Conservation (phyloP, 371 early-diverging fungal genomes). For the Amoeboaphelidium occidentale region DNA sequence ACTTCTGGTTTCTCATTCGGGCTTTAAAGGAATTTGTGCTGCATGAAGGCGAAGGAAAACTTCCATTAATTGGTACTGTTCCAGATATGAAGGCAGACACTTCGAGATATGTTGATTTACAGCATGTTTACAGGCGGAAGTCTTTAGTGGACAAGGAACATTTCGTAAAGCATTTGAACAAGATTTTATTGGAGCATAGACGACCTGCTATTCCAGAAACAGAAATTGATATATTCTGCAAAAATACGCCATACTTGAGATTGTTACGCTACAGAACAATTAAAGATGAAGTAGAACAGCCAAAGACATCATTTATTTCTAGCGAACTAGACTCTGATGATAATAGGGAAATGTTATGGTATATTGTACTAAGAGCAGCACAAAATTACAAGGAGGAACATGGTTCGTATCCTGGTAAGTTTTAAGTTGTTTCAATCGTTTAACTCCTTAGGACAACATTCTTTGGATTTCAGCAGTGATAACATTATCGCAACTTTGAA, state of each 20-base stretch:
- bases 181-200: neutral
- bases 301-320: too few species aligned
- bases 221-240: constrained; percentile 55
- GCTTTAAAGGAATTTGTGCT: constrained; percentile 49
- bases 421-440: too few species aligned
- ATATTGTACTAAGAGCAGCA: too few species aligned
- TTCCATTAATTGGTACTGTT: constrained; percentile 61
- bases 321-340: too few species aligned
- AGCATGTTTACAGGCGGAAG: constrained; percentile 31
- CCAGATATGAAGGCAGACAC: constrained; percentile 95
- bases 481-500: constrained; percentile 71
- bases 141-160: neutral
- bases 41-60: constrained; percentile 37
- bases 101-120: constrained; percentile 45
- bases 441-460: too few species aligned
- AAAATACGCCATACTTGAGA: constrained; percentile 35
- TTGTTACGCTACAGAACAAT: too few species aligned
- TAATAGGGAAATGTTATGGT: too few species aligned
- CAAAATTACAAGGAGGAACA: too few species aligned
- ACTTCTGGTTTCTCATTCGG: constrained; percentile 61
- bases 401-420: too few species aligned
- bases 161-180: neutral
- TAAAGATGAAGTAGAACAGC: too few species aligned
- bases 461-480: constrained; percentile 82
- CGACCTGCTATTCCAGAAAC: constrained; percentile 22